Base-by-base conservation (phyloP, 495 filamentous ascomycete species). In the Collariella sp. region DNA sequence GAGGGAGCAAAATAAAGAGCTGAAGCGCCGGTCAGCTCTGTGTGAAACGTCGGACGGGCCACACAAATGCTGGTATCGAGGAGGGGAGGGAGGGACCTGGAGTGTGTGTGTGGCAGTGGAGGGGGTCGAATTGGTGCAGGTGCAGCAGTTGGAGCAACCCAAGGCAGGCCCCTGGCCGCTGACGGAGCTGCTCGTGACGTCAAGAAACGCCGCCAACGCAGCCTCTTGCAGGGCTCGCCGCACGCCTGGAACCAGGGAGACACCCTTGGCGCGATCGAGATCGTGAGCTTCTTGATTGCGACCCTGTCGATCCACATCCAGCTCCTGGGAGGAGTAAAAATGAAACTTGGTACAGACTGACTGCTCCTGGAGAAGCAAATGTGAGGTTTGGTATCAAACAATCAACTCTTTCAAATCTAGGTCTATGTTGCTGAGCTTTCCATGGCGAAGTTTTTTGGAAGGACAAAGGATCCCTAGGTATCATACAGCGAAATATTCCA, bases 91-190 rank as follows among this genome's bases (percentile, higher is more conserved):
- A n/a, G 22, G 7, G 22, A 29, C 5, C 3, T 10, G 4, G 18
- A 41, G 16, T 7, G 39, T 20, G 7, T 10, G 22, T 15, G 13
- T 22, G 42, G 42, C 42, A 23, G 39, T 34, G 38, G 48, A 19
- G 22, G 46, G 45, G 34, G 4, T 41, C 16, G 51, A 46, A 54
- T 54, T 39, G 51, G 51, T 46, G 42, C 46, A 46, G 42, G 51
- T 46, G 3, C 9, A 6, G 31, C n/a, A n/a, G n/a, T n/a, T n/a
- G n/a, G n/a, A n/a, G n/a, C n/a, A n/a, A 35, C 34, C 34, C 43
- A 26, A 33, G 18, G 45, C 29, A 33, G 41, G 50, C 38, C 38
- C 50, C 5, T 9, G 41, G 22, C 34, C 51, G 43, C 43, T 54
- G 51, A 53, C 40, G 11, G 15, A 12, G 10, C 31, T 22, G 9